Evolutionary conservation across 2,329 filamentous ascomycete genomes (phyloP).

Genomic region (Pyrenophora seminiperda): DNA sequence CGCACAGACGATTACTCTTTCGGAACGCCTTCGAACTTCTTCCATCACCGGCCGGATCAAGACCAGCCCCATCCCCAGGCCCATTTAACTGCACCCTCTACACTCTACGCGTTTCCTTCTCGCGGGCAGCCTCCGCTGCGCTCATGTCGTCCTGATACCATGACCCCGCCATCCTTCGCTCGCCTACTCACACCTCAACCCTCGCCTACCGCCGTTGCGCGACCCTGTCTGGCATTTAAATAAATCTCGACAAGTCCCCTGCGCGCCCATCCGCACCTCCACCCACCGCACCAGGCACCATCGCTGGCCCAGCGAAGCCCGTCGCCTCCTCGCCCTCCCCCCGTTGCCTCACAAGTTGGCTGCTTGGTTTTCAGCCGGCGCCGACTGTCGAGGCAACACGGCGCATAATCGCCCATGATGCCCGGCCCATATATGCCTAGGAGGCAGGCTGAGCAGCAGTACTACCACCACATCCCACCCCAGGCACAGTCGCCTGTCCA

Average conservation of each 20-base stretch:
- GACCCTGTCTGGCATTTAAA: conserved; percentile 34
- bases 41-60: conserved; percentile 13
- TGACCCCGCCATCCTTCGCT: conserved; percentile 34
- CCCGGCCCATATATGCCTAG: conserved; percentile 62
- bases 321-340: conserved; percentile 9
- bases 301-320: conserved; percentile 3
- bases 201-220: conserved; percentile 32
- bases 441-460: conserved; percentile 49
- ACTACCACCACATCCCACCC: conserved; percentile 35
- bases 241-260: conserved; percentile 25
- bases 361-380: conserved; percentile 46
- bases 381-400: conserved; percentile 48
- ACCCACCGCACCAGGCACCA: conserved; percentile 4
- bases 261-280: conserved; percentile 16
- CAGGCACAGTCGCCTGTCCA: conserved; percentile 28
- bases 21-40: conserved; percentile 20
- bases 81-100: conserved; percentile 11
- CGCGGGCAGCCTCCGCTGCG: conserved; percentile 37
- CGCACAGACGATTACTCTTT: conserved; percentile 22
- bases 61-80: conserved; percentile 11
- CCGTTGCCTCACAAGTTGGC: conserved; percentile 48
- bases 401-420: conserved; percentile 72
- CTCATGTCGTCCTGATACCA: conserved; percentile 46
- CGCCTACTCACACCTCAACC: conserved; percentile 27
- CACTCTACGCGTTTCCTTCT: conserved; percentile 14